These are phyloP conservation scores for Monosporozyma siamensis DNA, from an alignment of 805 yeast species.

Conservation along the genomic window DNA sequence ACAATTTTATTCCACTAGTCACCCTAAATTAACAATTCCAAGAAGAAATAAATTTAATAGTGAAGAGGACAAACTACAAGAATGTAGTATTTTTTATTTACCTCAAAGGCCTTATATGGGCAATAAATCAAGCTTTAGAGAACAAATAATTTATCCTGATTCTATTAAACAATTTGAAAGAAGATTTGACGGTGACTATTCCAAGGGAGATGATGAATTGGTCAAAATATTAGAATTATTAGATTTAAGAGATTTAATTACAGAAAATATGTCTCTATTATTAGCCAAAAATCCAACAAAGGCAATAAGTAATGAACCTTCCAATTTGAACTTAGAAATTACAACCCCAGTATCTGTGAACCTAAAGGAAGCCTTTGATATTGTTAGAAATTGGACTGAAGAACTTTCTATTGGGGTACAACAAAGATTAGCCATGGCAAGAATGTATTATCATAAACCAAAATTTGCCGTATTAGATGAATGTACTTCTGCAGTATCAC, in stretches of 20 bases:
- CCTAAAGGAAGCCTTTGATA: slow-evolving; percentile 49
- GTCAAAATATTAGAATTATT: slow-evolving; percentile 45
- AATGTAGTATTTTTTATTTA: slow-evolving; percentile 56
- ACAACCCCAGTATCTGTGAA: slow-evolving; percentile 10
- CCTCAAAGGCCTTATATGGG: slow-evolving; percentile 90
- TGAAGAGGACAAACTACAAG: slow-evolving; percentile 21
- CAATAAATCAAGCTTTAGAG: slow-evolving; percentile 54
- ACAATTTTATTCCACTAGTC: slow-evolving; percentile 48
- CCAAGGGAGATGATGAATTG: slow-evolving; percentile 38
- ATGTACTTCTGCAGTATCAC: slow-evolving; percentile 89
- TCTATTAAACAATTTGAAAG: slow-evolving; percentile 47
- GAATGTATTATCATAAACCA: slow-evolving; percentile 84
- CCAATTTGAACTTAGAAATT: background rate
- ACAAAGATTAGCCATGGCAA: slow-evolving; percentile 86
- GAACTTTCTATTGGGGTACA: slow-evolving; percentile 86
- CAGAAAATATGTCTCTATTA: slow-evolving; percentile 35
- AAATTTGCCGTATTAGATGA: slow-evolving; percentile 92
- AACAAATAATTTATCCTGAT: slow-evolving; percentile 85
- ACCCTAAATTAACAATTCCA: slow-evolving; percentile 36
- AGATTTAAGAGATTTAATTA: slow-evolving; percentile 49
- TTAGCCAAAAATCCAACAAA: slow-evolving; percentile 16
- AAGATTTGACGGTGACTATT: slow-evolving; percentile 23
- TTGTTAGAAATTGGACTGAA: slow-evolving; percentile 76
- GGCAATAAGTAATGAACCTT: background rate
- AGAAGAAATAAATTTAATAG: slow-evolving; percentile 11